A percentile compares a stretch with the other conserved stretches of the same genome.
Conservation (phyloP, 768 basidiomycete species). For the Russula earlei region DNA sequence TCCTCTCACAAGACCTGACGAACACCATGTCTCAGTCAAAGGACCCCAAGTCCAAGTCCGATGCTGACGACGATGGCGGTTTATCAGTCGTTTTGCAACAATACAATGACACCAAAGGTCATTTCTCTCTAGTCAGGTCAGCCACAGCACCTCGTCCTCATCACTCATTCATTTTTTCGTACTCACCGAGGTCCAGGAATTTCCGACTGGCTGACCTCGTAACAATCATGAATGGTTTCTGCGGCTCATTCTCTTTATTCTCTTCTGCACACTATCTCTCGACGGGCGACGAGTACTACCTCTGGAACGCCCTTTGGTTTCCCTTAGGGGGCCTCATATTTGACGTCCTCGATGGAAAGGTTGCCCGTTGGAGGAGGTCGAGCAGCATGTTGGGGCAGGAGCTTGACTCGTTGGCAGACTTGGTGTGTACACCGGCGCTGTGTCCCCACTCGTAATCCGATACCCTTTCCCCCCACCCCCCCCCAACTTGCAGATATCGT, state of each 20-base stretch:
- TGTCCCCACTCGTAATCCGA: slow-evolving; percentile 1
- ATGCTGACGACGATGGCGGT: slow-evolving; percentile 22
- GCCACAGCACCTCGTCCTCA: slow-evolving; percentile 8
- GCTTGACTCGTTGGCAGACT: slow-evolving; percentile 91
- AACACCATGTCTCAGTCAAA: slow-evolving; percentile 44
- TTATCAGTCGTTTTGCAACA: slow-evolving; percentile 52
- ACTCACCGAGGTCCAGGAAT: slow-evolving; percentile 47
- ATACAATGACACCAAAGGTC: slow-evolving; percentile 84
- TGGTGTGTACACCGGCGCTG: slow-evolving; percentile 43
- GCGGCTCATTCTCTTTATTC: slow-evolving; percentile 92
- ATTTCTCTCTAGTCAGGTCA: slow-evolving; percentile 95
- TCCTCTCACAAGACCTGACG: slow-evolving; percentile 9
- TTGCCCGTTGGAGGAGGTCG: slow-evolving; percentile 94
- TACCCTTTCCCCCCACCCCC: neutral
- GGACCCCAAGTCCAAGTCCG: slow-evolving; percentile 24
- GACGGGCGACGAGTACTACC: slow-evolving; percentile 65
- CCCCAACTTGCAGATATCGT: slow-evolving; percentile 86
- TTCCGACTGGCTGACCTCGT: slow-evolving; percentile 97
- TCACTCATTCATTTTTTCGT: neutral
- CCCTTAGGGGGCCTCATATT: slow-evolving; percentile 94
- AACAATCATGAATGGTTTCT: slow-evolving; percentile 98
- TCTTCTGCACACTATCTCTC: slow-evolving; percentile 83
- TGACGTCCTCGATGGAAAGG: slow-evolving; percentile 96
- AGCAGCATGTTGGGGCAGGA: slow-evolving; percentile 96
- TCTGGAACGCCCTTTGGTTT: slow-evolving; percentile 80